Base-by-base conservation (phyloP, 441 rosid species). In the Pelargonium myrrhifolium region DNA sequence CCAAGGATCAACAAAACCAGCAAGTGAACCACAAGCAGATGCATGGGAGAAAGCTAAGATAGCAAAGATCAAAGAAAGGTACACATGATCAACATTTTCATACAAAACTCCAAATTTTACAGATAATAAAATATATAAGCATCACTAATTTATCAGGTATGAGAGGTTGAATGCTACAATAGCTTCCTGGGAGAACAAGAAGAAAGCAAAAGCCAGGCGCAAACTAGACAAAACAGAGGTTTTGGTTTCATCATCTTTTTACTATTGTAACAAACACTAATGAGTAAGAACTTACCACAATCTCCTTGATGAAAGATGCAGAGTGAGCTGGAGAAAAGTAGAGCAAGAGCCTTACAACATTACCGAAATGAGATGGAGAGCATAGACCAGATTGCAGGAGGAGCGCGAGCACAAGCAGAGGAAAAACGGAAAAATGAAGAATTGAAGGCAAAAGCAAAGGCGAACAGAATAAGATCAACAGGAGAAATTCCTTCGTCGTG, bases 221-320 rank as follows among this genome's bases (percentile, higher is more conserved):
- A 82, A 74, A 72, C 80, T 82, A 66, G 81, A 84, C 12, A 81
- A 60, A 78, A 66, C 74, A 62, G 92, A 90, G 97, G 97, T 93
- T 73, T 75, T 59, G 63, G 7, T 8, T 59, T 4, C 15, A 24
- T 21, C 28, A 9, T 21, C 28, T 58, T 58, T 22, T 60, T 45
- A n/a, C 59, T 26, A 31, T 24, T 49, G 11, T 4, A 73, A 45
- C 56, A 51, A 22, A 43, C 49, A 53, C 58, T 17, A 22, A 45
- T 64, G 39, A 9, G 62, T 56, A 24, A 63, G 20, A 64, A 59
- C 49, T 72, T 9, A 55, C 22, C 4, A 69, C 61, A 31, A 56
- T 21, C 3, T 11, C 55, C 26, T 65, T 59, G 51, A 26, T 77
- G 75, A 64, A 65, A 72, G 39, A 7, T 24, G 78, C 84, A 90